Evolutionary conservation across 176 grass and related monocot genomes (phyloP), one percentile per base, ranked within the genome.

Genomic region (Pharus latifolius): DNA sequence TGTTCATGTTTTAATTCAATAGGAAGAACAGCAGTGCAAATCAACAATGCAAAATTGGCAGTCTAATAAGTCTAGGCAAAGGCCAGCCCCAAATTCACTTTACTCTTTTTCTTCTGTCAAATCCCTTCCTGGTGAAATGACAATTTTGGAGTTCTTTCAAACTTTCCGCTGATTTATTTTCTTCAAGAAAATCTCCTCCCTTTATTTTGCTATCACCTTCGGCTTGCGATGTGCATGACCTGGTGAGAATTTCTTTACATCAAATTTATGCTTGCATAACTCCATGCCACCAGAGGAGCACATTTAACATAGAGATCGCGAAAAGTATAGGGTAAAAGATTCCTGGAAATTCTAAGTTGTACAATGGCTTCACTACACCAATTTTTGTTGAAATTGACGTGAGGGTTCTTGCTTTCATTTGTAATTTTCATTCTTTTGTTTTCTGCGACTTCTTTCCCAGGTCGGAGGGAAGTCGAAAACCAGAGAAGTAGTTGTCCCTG

Each of bases 401-500:
- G 18, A 67, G 34, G 41, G 11, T 8, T 56, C 38, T 9, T 17
- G 41, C 13, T 26, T 44, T 23, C 13, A 23, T 7, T n/a, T 77
- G 3, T 50, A 61, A 0, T 26, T 52, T 3, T 5, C 6, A n/a
- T 13, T 27, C 70, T 51, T 2, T 53, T 65, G 16, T 46, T 12
- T 55, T 7, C 1, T 69, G 24, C 55, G 32, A 43, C 49, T 30
- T 56, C 18, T 11, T 76, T 67, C 35, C 26, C 60, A 97, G 93
- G 7, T 92, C 63, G 93, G 93, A 82, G 84, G 80, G 58, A 90
- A 97, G 74, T 73, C 86, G 37, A 82, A 43, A 38, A 67, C 69
- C 48, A 92, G 78, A 65, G 86, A 87, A 79, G 75, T 82, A 29
- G 80, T 97, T 27, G 56, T 90, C 60, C 93, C 89, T 26, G 80